Conservation (phyloP, 1,139 yeast species). For the Taphrina sp. region DNA sequence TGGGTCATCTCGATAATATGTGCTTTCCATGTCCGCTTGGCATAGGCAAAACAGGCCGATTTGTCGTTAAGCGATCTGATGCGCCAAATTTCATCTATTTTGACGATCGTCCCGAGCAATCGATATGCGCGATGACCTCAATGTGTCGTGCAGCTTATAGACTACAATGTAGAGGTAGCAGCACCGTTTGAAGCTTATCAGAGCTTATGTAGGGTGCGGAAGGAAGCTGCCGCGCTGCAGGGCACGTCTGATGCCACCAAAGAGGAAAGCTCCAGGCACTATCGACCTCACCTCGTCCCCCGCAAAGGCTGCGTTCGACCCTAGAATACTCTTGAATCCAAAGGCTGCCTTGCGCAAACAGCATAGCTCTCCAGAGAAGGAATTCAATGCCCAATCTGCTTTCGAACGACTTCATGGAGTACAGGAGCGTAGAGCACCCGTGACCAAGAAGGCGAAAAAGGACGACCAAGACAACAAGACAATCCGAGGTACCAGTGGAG, state of each 20-base stretch:
- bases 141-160: no score
- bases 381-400: constrained; percentile 18
- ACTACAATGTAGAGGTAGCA: no score
- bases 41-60: no score
- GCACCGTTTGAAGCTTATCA: no score
- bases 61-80: no score
- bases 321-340: constrained; percentile 22
- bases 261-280: constrained; percentile 6
- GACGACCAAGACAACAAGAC: constrained; percentile 3
- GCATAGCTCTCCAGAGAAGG: constrained; percentile 25
- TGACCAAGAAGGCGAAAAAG: constrained; percentile 19
- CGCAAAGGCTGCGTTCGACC: constrained; percentile 20
- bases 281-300: constrained; percentile 24
- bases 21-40: no score
- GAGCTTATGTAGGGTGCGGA: no score
- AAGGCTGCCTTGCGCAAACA: constrained; percentile 18
- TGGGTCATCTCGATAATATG: no score
- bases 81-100: no score
- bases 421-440: constrained; percentile 20
- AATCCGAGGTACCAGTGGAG: constrained; percentile 12
- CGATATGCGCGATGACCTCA: no score
- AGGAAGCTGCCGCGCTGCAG: no score
- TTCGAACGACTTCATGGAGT: constrained; percentile 26
- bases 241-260: constrained; percentile 1
- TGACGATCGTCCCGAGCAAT: no score